Evolutionary conservation across 306 rosid genomes (phyloP), one percentile per base, ranked within the genome.

Genomic region (Vigna radiata): DNA sequence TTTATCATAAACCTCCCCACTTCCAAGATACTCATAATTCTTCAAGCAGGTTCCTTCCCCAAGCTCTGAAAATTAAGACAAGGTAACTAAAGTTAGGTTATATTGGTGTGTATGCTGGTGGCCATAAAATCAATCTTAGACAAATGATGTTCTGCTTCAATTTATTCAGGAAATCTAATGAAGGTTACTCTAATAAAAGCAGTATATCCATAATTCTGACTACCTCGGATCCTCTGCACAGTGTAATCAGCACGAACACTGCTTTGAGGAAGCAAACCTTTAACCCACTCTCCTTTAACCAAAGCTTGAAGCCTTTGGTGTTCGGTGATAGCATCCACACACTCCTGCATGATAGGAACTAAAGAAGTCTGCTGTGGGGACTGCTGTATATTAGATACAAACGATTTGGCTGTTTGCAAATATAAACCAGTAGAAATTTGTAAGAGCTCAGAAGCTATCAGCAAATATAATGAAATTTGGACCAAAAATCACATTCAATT

Each of bases 211-310:
- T 71, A 37, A 25, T 31, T 70, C 68, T 64, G 61, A 65, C 37
- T 84, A 95, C 99, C 99, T 87, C 67, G 87, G 56, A 95, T 90
- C 82, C 99, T 84, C 79, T 90, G 93, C 69, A 89, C 91, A 4
- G 92, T 87, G 82, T 92, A 95, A 79, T 95, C 97, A 72, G 97
- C 91, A 44, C 86, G 89, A 73, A 92, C 86, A 77, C 93, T 90
- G 81, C 92, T 92, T 81, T 90, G 97, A 10, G 96, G 98, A 17
- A 94, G 91, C 87, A 94, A 83, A 77, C 98, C 97, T 87, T 92
- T 94, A 61, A 90, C 85, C 90, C 92, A 90, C 88, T 92, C 96
- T 76, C 98, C 98, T 89, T 90, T 95, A 91, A 95, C 89, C 91
- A 95, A 82, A 3, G 90, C 90, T 80, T 83, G 92, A 63, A 95